Evolutionary conservation across 441 rosid species (phyloP), one percentile per base, ranked within the genome.

Genomic region (Populus hybrid): DNA sequence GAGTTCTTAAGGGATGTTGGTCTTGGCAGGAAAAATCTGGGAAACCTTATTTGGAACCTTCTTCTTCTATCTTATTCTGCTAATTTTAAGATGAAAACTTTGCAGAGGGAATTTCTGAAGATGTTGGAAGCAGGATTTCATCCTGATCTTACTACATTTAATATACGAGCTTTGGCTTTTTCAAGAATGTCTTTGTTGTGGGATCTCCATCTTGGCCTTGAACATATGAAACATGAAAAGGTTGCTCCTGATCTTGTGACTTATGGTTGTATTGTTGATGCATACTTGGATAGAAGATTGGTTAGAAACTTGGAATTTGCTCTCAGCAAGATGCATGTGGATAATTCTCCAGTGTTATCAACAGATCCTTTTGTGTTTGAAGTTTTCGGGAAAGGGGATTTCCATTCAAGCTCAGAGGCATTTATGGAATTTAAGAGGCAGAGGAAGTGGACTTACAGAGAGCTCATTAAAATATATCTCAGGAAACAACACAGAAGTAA

Each of bases 151-250:
- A 89, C 89, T 18, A 86, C 97, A 2, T 93, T 93, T 74, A 93
- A 94, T 73, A 82, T 91, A 28, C 84, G 97, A n/a, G 87, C 92
- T 74, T 74, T 89, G 66, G 97, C 93, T 26, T 94, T 5, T 80
- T 94, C 94, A 9, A 89, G 82, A 80, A 91, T 94, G 94, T 82
- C 89, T 45, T 74, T 92, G 78, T 88, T 92, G 68, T 94, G 96
- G 96, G 98, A 94, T 87, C 89, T 94, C 53, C 98, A 92, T 82
- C 94, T 94, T 40, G 89, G 87, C 73, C 85, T 94, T 73, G 92
- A 91, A 61, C 97, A 94, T 77, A 92, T 94, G 98, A 83, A 80
- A 74, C 85, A 86, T 74, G 85, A 83, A 59, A 76, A 74, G 33
- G 80, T 94, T 76, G 89, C 78, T 73, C 93, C 95, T 24, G 97